phyloP scores from a whole-genome alignment of 306 rosid species.

The Rosa persica region DNA sequence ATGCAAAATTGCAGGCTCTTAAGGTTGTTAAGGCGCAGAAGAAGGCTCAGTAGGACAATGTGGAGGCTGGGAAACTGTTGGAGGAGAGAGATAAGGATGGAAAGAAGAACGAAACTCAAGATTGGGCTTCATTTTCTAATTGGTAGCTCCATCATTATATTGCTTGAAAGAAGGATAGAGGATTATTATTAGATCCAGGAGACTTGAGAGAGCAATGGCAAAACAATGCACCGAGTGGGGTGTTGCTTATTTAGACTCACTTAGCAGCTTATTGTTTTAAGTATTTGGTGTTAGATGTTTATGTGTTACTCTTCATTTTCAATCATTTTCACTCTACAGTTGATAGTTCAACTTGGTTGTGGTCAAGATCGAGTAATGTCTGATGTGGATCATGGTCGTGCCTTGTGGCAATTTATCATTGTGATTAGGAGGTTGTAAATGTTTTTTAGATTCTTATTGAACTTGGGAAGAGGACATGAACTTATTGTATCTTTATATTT shows the following conservation, averaged over 20 bases:
- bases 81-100: slow-evolving; percentile 74
- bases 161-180: not conserved
- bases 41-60: slow-evolving; percentile 75
- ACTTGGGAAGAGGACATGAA: not conserved
- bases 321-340: not conserved
- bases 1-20: slow-evolving; percentile 84
- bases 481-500: not conserved
- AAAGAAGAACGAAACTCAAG: slow-evolving; percentile 63
- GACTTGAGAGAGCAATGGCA: slow-evolving; percentile 5
- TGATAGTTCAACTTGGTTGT: slow-evolving; percentile 11
- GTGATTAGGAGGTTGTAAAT: slow-evolving; percentile 9
- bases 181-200: not conserved
- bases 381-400: slow-evolving; percentile 6
- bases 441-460: slow-evolving; percentile 12
- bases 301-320: slow-evolving; percentile 5
- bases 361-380: not conserved
- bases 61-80: slow-evolving; percentile 87
- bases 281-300: slow-evolving; percentile 18
- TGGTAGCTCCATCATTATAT: slow-evolving; percentile 27
- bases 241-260: slow-evolving; percentile 2
- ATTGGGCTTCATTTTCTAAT: slow-evolving; percentile 36
- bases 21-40: slow-evolving; percentile 88
- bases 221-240: not conserved
- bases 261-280: slow-evolving; percentile 18
- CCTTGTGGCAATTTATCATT: slow-evolving; percentile 18